Percentiles rank a stretch among this genome's conserved stretches.
Conservation (phyloP, 2,329 filamentous ascomycete species). For the Botrytis tulipae region DNA sequence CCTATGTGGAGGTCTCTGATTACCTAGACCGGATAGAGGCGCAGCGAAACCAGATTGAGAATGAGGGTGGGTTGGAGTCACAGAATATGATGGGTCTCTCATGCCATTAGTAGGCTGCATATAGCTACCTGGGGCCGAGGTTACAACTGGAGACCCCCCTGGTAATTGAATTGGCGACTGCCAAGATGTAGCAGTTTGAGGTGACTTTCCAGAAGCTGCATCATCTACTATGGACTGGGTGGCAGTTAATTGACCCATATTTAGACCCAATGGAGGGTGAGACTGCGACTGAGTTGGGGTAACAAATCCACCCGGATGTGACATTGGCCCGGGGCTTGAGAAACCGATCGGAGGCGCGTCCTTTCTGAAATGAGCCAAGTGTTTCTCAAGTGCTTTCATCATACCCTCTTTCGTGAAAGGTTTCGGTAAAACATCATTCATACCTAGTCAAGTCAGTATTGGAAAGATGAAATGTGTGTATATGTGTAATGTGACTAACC, state of each 20-base stretch:
- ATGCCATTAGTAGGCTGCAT: conserved; percentile 29
- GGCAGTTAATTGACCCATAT: conserved; percentile 35
- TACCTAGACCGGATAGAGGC: conserved; percentile 27
- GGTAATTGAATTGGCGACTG: conserved; percentile 38
- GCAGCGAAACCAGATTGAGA: conserved; percentile 29
- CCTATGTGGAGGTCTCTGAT: conserved; percentile 33
- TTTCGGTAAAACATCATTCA: conserved; percentile 97
- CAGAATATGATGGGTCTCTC: conserved; percentile 34
- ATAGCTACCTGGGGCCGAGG: conserved; percentile 31
- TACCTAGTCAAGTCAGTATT: conserved; percentile 58
- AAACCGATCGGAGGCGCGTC: conserved; percentile 39
- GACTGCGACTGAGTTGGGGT: conserved; percentile 27
- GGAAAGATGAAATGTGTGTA: background rate
- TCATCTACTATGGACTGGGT: conserved; percentile 38
- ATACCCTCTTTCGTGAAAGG: conserved; percentile 91
- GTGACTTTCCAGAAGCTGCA: conserved; percentile 38
- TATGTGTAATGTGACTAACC: conserved; percentile 56
- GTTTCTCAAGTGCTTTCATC: conserved; percentile 81
- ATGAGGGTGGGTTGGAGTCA: conserved; percentile 35
- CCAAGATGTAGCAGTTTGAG: conserved; percentile 37
- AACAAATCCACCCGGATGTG: conserved; percentile 32
- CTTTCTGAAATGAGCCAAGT: conserved; percentile 80
- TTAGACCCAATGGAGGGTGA: conserved; percentile 34
- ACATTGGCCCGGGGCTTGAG: conserved; percentile 28
- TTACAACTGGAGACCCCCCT: conserved; percentile 34